Base-by-base conservation (phyloP, 371 early-diverging fungal genomes). In the Mortierella sp. region DNA sequence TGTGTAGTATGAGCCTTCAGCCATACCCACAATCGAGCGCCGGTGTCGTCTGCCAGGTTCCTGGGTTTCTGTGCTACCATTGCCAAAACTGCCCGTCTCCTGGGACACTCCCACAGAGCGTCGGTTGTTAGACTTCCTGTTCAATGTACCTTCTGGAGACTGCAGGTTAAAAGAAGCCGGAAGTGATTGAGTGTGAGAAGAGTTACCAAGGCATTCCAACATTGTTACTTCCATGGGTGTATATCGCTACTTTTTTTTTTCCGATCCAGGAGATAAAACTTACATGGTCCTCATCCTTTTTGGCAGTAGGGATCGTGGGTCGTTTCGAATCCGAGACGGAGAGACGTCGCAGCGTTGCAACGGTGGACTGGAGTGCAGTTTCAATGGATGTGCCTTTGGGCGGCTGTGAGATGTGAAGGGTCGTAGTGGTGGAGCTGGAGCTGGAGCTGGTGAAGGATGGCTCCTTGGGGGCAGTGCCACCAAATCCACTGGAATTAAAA, bases 331-430 rank as follows among this genome's bases (percentile, higher is more conserved):
- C 76, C 5, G 76, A 76, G 42, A 76, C 61, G 2, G 76, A 76
- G 21, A 76, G 76, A 28, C 76, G 76, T 21, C 76, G 76, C 26
- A 76, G 60, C 7, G 76, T 76, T 12, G 76, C 76, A n/a, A 76
- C 76, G 24, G 76, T 76, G 39, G 70, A 69, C 19, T 76, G 76
- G 16, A 76, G 66, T 2, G 76, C 76, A 31, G 55, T 69, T 23
- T 69, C 70, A 27, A 76, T 76, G 30, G 61, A 61, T 0, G 70
- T 76, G 7, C 76, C 76, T 1, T 62, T 61, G 14, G 76, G 76
- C 16, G 76, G 76, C 47, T 76, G 76, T 16, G 76, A 76, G 50
- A 76, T 76, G 49, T 76, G 70, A 23, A 76, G 62, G 21, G 70
- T 69, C 0, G 76, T 76, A 0, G 76, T 65, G 18, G 65, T 64